Percentiles rank a stretch among this genome's conserved stretches.
Conservation (phyloP, 164 flowering plant species). For the Annona cherimola region DNA sequence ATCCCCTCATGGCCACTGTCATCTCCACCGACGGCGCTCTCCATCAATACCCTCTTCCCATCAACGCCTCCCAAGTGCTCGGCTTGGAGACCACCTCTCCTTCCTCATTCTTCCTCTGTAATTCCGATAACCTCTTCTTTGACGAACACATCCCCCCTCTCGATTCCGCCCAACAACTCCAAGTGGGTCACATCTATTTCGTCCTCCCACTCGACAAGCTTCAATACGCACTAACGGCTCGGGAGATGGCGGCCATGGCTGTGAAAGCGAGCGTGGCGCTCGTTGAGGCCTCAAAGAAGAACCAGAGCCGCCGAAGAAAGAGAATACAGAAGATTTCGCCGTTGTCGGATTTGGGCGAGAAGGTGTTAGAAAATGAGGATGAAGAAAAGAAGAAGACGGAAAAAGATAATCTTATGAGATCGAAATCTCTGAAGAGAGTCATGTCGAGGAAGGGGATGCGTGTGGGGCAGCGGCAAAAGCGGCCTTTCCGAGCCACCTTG, state of each 20-base stretch:
- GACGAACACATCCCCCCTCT: constrained; percentile 44
- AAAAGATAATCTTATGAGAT: constrained; percentile 11
- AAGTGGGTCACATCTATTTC: constrained; percentile 47
- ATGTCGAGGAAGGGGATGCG: constrained; percentile 41
- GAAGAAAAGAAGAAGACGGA: not conserved
- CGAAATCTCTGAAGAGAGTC: constrained; percentile 32
- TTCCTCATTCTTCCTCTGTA: constrained; percentile 32
- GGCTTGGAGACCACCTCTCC: not conserved
- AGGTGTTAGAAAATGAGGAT: not conserved
- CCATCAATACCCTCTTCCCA: constrained; percentile 25
- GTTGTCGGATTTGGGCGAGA: constrained; percentile 1
- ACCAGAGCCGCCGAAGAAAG: not conserved
- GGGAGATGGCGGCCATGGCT: constrained; percentile 65
- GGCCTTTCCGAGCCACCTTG: constrained; percentile 42
- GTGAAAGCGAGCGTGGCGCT: constrained; percentile 49
- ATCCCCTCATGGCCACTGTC: constrained; percentile 20
- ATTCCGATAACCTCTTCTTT: constrained; percentile 41
- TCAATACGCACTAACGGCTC: constrained; percentile 31
- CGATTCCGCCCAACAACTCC: constrained; percentile 20
- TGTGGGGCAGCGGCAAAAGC: constrained; percentile 36
- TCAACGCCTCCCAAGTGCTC: constrained; percentile 29
- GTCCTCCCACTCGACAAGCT: constrained; percentile 32
- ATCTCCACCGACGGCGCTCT: constrained; percentile 35
- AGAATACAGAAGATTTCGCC: constrained; percentile 15
- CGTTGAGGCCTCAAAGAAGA: not conserved